Conservation (phyloP, 2,329 filamentous ascomycete species). For the Leptographium wingfieldii region DNA sequence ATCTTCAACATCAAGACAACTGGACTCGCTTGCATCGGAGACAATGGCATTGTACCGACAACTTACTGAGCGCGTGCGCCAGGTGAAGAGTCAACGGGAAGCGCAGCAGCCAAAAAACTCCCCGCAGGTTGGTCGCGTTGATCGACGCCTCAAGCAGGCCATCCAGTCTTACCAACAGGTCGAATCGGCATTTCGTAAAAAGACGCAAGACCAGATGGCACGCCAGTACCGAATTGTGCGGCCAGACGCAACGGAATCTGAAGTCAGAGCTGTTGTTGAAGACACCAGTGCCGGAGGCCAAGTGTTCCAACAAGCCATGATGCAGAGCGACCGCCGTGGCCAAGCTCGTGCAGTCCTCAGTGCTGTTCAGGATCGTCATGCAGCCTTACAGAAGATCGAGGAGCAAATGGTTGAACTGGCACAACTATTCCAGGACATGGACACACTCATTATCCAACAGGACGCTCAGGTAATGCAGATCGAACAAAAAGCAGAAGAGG, state of each 20-base stretch:
- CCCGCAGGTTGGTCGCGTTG: conserved; percentile 69
- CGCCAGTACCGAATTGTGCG: conserved; percentile 84
- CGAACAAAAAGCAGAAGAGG: conserved; percentile 76
- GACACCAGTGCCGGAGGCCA: conserved; percentile 58
- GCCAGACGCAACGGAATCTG: conserved; percentile 65
- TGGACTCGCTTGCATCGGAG: conserved; percentile 62
- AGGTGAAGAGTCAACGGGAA: conserved; percentile 65
- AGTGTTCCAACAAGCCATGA: conserved; percentile 78
- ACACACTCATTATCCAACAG: conserved; percentile 75
- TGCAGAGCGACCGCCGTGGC: conserved; percentile 68
- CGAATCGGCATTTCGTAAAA: conserved; percentile 69
- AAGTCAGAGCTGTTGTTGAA: conserved; percentile 67
- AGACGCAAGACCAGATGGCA: conserved; percentile 70
- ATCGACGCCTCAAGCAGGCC: conserved; percentile 65
- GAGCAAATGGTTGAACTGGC: conserved; percentile 76
- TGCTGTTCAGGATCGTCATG: conserved; percentile 72
- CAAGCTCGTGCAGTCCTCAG: conserved; percentile 68
- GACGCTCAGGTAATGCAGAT: conserved; percentile 70
- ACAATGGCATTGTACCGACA: conserved; percentile 75
- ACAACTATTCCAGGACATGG: conserved; percentile 81
- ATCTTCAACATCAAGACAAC: conserved; percentile 52
- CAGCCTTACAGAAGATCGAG: conserved; percentile 85
- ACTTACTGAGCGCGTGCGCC: conserved; percentile 66
- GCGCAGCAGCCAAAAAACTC: conserved; percentile 60
- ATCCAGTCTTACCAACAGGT: conserved; percentile 72